These are phyloP conservation scores for Cubamyces lactineus DNA, from an alignment of 768 basidiomycete genomes.

Conservation along the genomic window DNA sequence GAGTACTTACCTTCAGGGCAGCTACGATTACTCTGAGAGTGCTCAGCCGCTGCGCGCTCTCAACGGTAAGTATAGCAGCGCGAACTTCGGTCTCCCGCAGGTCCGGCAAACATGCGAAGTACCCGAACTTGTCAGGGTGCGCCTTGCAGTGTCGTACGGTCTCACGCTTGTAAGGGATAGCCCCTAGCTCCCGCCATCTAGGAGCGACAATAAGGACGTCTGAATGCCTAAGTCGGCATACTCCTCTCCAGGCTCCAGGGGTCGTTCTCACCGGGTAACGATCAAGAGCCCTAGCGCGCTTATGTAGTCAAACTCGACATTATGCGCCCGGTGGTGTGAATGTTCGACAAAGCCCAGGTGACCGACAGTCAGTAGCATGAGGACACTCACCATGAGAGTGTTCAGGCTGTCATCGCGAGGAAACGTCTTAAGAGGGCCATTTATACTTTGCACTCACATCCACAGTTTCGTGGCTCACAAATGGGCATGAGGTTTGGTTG, in stretches of 20 bases:
- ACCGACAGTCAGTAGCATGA: too few species aligned
- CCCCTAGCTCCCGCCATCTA: constrained; percentile 50
- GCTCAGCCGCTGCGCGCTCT: background rate
- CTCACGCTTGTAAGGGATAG: constrained; percentile 46
- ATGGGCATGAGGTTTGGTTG: too few species aligned
- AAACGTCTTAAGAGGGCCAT: too few species aligned
- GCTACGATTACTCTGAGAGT: constrained; percentile 44
- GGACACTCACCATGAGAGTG: too few species aligned
- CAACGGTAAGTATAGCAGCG: background rate
- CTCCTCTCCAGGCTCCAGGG: constrained; percentile 66
- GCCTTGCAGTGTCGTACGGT: constrained; percentile 50
- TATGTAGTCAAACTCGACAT: constrained; percentile 48
- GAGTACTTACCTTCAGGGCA: constrained; percentile 58
- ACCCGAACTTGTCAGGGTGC: constrained; percentile 63
- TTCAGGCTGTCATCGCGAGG: too few species aligned
- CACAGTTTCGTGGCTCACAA: too few species aligned
- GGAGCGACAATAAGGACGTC: constrained; percentile 66
- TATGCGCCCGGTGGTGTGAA: too few species aligned
- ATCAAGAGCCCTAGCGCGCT: constrained; percentile 60
- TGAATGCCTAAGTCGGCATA: constrained; percentile 58
- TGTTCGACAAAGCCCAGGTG: too few species aligned
- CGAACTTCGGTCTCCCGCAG: constrained; percentile 1
- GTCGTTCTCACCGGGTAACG: constrained; percentile 60
- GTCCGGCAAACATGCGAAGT: constrained; percentile 65
- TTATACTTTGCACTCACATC: too few species aligned